Evolutionary conservation across 108 stramenopile genomes (phyloP), one percentile per base, ranked within the genome.

Genomic region (Conticribra weissflogii): DNA sequence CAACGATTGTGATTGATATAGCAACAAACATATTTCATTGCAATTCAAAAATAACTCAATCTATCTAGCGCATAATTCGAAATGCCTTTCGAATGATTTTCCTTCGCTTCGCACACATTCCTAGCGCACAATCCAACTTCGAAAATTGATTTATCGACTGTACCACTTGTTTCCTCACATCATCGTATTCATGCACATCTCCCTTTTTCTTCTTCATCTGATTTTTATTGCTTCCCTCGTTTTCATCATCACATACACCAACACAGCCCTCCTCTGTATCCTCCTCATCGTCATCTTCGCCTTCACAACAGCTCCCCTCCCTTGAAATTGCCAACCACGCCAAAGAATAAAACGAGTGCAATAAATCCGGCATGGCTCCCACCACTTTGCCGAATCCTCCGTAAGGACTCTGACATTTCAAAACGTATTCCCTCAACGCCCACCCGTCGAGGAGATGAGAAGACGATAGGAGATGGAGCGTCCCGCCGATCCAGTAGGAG

Each of bases 401-500:
- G 41, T 82, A 76, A 0, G 74, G 71, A 25, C 74, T 66, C 68
- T 92, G 91, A 65, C 91, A 92, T 19, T 28, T 49, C 9, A 89
- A 48, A 0, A 92, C 84, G 74, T 81, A 92, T 28, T 75, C 59
- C 17, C 78, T 64, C 30, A 92, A 61, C 0, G 67, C 70, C 48
- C 48, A 30, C 41, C 83, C 71, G 63, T 92, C 86, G 59, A 89
- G 64, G 30, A 92, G 54, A 59, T 76, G 62, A 25, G 78, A 64
- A 3, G 36, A 34, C 24, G 52, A 82, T 24, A 97, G 66, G 2
- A 94, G 48, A 22, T 71, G 60, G 58, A 97, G 58, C 21, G 95
- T 88, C 3, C 88, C 96, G 29, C 96, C 96, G 56, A 97, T 89
- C 95, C 96, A 97, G 76, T 92, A 97, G 16, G 85, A 86, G 69